Evolutionary conservation across 805 yeast species (phyloP).

Genomic region (Hanseniaspora nectarophila): DNA sequence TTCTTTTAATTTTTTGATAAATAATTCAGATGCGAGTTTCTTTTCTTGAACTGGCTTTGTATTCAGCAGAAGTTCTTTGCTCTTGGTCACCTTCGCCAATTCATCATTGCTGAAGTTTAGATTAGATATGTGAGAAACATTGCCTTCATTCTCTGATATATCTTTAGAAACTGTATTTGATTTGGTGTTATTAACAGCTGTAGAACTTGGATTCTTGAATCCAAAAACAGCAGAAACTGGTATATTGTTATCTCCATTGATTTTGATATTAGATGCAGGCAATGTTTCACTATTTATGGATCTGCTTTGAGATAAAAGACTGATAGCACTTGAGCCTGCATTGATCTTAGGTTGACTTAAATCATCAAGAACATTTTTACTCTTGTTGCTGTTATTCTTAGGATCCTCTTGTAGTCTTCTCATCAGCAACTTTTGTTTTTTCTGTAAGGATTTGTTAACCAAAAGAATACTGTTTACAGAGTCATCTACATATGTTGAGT

Average conservation of each 20-base stretch:
- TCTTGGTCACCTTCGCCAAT: not conserved
- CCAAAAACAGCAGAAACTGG: not conserved
- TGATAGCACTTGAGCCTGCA: not conserved
- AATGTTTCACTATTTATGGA: not conserved
- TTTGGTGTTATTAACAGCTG: not conserved
- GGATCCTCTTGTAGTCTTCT: conserved; percentile 1
- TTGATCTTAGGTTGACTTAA: not conserved
- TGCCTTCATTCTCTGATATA: not conserved
- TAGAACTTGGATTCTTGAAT: not conserved
- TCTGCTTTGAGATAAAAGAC: not conserved
- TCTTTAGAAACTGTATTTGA: not conserved
- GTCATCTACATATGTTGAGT: conserved; percentile 4
- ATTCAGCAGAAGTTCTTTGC: not conserved
- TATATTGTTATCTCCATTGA: not conserved
- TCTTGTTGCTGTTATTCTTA: not conserved
- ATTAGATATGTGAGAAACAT: not conserved
- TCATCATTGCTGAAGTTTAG: not conserved
- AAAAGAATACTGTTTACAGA: conserved; percentile 3
- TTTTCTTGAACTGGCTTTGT: not conserved
- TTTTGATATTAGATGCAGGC: not conserved
- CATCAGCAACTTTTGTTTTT: conserved; percentile 7
- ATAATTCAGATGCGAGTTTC: not conserved
- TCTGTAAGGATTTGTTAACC: conserved; percentile 9
- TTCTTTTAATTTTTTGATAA: not conserved
- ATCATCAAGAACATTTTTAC: not conserved